Conservation (phyloP, 2,329 filamentous ascomycete genomes). For the Rhynchosporium agropyri region DNA sequence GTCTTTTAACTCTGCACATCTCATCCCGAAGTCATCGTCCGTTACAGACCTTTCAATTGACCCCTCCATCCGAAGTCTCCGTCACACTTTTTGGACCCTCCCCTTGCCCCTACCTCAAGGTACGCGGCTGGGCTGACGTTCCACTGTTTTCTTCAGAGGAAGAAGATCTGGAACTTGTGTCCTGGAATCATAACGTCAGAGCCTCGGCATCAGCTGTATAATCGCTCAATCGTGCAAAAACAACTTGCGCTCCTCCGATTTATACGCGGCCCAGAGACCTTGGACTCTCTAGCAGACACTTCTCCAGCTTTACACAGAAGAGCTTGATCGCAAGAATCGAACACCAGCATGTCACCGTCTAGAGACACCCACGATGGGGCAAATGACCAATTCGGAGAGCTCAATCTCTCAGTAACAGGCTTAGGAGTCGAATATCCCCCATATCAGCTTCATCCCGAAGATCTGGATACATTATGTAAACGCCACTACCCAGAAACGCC, state of each 20-base stretch:
- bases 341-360: constrained; percentile 25
- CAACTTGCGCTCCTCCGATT: not conserved
- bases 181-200: constrained; percentile 2
- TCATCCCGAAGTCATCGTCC: constrained; percentile 1
- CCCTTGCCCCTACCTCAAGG: constrained; percentile 10
- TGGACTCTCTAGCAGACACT: constrained; percentile 4
- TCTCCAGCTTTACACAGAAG: constrained; percentile 3
- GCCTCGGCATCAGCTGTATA: constrained; percentile 19
- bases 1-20: not conserved
- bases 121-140: not conserved
- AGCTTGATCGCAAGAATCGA: not conserved
- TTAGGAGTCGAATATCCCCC: constrained; percentile 64
- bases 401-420: constrained; percentile 63
- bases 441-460: constrained; percentile 52
- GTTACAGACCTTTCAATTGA: not conserved
- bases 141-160: constrained; percentile 17
- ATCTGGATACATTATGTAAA: constrained; percentile 55
- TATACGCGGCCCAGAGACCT: not conserved
- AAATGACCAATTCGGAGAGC: constrained; percentile 45
- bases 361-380: constrained; percentile 26
- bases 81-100: not conserved
- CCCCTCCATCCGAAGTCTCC: constrained; percentile 23
- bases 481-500: constrained; percentile 62
- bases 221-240: constrained; percentile 9
- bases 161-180: constrained; percentile 18